Evolutionary conservation across 1,284 basidiomycete genomes (phyloP), one percentile per base, ranked within the genome.

Genomic region (Phellopilus nigrolimitatus): DNA sequence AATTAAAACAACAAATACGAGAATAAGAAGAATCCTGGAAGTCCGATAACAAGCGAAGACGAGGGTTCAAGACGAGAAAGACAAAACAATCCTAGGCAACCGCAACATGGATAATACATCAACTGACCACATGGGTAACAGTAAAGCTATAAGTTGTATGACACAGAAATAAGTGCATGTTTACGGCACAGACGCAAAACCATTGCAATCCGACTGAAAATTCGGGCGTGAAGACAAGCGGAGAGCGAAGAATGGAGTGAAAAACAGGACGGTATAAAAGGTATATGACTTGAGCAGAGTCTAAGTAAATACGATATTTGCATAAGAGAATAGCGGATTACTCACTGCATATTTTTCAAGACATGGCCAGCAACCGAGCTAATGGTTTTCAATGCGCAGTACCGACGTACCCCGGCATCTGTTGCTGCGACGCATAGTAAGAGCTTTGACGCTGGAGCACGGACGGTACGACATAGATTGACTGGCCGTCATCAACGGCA

Each of bases 401-500:
- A 27, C 42, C 42, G 15, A 44, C 42, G 19, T 7, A 37, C 10
- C 34, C 34, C 3, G 34, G 3, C 8, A 17, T 17, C 10, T 41
- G 37, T 13, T 17, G 31, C 15, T 33, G 39, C 21, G 36, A 10
- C 25, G 43, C 25, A 27, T 52, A 47, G 44, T 39, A 52, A 13
- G 44, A 39, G 13, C 28, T 31, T 9, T 52, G 28, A 10, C 27
- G 21, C 19, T 28, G 43, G n/a, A 4, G 43, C 13, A 2, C 8
- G 19, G 22, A 22, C 22, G 53, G 42, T 17, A 40, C 27, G 17
- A 54, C 10, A 36, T 54, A 39, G 10, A 50, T 54, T 2, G 53
- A 54, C 36, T 54, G 42, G 33, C 50, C 34, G 15, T 54, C 53
- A 15, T 19, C 43, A 6, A 54, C 47, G 21, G 53, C 53, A 21